A percentile compares a stretch with the other conserved stretches of the same genome.
phyloP scores from a whole-genome alignment of 148 eudicot species.

The Silene uniflora region DNA sequence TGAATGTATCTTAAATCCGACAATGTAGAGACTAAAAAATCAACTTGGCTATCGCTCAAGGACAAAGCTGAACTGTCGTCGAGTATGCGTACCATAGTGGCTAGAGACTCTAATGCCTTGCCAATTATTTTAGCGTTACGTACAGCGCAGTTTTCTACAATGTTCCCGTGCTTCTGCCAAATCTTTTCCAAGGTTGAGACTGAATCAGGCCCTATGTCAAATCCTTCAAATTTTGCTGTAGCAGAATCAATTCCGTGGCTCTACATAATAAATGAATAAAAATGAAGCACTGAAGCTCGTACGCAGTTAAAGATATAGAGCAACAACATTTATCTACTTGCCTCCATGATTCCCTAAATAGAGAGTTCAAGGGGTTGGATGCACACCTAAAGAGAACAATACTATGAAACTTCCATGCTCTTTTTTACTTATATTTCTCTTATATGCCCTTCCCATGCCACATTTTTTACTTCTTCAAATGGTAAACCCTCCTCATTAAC shows the following conservation, averaged over 20 bases:
- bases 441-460: too few species aligned
- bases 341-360: too few species aligned
- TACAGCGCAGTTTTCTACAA: neutral
- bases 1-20: neutral
- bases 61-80: neutral
- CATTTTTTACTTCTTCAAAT: too few species aligned
- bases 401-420: too few species aligned
- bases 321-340: neutral
- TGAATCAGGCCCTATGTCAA: neutral
- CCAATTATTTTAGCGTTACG: neutral
- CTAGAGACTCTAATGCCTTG: conserved; percentile 10
- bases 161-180: conserved; percentile 19
- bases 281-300: neutral
- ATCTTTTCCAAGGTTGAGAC: conserved; percentile 16
- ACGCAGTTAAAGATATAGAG: neutral
- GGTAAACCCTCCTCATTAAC: too few species aligned
- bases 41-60: conserved; percentile 7
- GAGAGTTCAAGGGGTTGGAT: too few species aligned
- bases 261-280: neutral
- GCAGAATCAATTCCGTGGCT: neutral
- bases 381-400: too few species aligned
- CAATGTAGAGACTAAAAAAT: neutral
- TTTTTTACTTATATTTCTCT: too few species aligned
- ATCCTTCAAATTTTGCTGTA: conserved; percentile 9
- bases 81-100: neutral